Base-by-base conservation (phyloP, 1,284 basidiomycete genomes). In the Neolentinus lepideus region DNA sequence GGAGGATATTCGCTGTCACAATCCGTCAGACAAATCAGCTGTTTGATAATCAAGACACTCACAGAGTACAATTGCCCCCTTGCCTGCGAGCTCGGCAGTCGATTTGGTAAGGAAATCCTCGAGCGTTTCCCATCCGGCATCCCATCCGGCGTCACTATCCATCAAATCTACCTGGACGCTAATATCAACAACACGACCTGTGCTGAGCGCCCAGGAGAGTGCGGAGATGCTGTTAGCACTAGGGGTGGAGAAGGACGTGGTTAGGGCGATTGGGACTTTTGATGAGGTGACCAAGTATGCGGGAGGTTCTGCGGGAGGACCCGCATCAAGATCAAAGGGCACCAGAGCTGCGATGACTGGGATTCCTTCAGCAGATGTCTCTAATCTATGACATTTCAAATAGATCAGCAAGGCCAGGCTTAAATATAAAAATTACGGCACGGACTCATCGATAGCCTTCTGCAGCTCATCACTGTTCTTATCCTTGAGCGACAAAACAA, bases 41-140 rank as follows among this genome's bases (percentile, higher is more conserved):
- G 29, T 31, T 31, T 31, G 43, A 48, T 29, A 50, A 48, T 56
- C 22, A 55, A 56, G 43, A 38, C 51, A 27, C 89, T 62, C 65
- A 93, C 92, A 87, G 51, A 94, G 74, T 56, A 93, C 76, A 64
- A 94, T 84, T 26, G 81, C 79, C 3, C 78, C 73, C 36, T 73
- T 75, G 12, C 67, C 57, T 2, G 54, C 57, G 12, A 72, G 68
- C 60, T 73, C 76, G 53, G 67, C 71, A 27, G 76, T 79, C 12
- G 83, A 79, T 63, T 84, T 86, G 54, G 78, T 76, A 55, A 94
- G 76, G 43, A 90, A 69, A 57, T 91, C 90, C 63, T 91, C 87
- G 31, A 94, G 78, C 1, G 73, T 73, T 57, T 93, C 90, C 72
- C 90, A 85, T 6, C 79, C 74, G 24, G 75, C 73, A 57, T 93